Evolutionary conservation across 495 filamentous ascomycete species (phyloP).

Genomic region (Podospora sp.): DNA sequence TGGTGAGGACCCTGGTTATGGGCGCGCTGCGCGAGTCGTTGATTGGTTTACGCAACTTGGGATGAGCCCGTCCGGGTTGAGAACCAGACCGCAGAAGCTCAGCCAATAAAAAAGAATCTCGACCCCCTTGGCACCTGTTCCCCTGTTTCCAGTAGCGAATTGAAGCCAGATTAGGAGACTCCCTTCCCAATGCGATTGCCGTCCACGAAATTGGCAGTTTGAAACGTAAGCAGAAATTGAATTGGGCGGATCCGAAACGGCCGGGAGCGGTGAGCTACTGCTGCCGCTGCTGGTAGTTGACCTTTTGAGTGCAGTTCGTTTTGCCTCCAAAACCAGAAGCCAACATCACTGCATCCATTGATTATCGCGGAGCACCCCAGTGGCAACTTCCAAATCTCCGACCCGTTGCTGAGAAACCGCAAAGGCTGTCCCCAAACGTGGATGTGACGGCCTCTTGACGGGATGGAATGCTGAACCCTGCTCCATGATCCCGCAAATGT

Average conservation of each 20-base stretch:
- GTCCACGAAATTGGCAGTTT: neutral
- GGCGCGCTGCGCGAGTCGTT: neutral
- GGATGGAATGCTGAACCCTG: too few relatives aligned
- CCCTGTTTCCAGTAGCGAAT: neutral
- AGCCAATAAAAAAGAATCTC: neutral
- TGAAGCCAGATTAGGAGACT: neutral
- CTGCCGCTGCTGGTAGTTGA: too few relatives aligned
- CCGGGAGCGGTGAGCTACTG: too few relatives aligned
- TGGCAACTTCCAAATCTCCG: neutral
- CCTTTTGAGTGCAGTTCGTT: too few relatives aligned
- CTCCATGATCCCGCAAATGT: too few relatives aligned
- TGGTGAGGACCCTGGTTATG: neutral
- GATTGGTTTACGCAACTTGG: slow-evolving; percentile 5
- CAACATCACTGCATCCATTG: too few relatives aligned
- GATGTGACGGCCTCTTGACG: too few relatives aligned
- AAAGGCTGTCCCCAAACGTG: too few relatives aligned
- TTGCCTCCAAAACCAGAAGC: too few relatives aligned
- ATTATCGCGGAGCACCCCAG: too few relatives aligned
- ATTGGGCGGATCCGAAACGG: too few relatives aligned
- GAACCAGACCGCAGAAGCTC: neutral
- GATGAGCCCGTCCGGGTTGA: neutral
- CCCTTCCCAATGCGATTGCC: neutral
- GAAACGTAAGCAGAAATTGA: too few relatives aligned
- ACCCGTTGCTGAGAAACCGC: neutral
- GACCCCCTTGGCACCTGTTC: neutral